These are phyloP conservation scores for Cyphellophora attinorum DNA, from an alignment of 2,329 filamentous ascomycete genomes.

Conservation along the genomic window DNA sequence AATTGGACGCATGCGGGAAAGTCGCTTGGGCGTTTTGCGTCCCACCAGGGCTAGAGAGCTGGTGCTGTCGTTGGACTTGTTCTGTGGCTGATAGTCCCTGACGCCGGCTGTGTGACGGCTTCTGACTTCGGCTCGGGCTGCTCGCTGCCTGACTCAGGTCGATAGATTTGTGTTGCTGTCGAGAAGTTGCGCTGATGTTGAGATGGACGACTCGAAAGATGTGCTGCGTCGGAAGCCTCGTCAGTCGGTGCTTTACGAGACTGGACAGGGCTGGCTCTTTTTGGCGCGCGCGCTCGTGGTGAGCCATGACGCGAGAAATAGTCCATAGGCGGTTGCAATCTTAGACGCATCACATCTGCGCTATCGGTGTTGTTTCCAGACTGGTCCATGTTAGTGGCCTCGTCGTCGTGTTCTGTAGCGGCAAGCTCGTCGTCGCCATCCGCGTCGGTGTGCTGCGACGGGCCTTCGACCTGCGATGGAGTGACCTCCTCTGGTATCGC, in stretches of 20 bases:
- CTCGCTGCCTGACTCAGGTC: constrained; percentile 39
- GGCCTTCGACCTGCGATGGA: constrained; percentile 24
- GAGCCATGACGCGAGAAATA: constrained; percentile 5
- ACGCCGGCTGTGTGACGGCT: constrained; percentile 4
- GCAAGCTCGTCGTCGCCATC: constrained; percentile 87
- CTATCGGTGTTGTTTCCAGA: neutral
- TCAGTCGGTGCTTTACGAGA: neutral
- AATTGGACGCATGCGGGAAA: constrained; percentile 43
- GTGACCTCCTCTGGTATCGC: constrained; percentile 33
- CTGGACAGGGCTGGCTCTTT: neutral
- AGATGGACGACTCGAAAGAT: too few species aligned
- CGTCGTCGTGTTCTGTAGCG: constrained; percentile 59
- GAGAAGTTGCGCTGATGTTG: constrained; percentile 66
- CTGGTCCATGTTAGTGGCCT: constrained; percentile 11
- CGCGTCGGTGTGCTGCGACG: constrained; percentile 61
- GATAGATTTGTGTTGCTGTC: constrained; percentile 75
- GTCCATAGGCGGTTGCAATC: constrained; percentile 3
- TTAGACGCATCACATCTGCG: neutral
- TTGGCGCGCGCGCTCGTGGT: neutral
- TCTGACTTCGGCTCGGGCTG: constrained; percentile 23
- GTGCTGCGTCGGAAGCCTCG: constrained; percentile 8
- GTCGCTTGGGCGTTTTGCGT: constrained; percentile 35
- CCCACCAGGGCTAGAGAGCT: constrained; percentile 15
- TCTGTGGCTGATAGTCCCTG: too few species aligned
- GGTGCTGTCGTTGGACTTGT: too few species aligned